Evolutionary conservation across 805 yeast genomes (phyloP).

Genomic region (Saturnispora halmiae): DNA sequence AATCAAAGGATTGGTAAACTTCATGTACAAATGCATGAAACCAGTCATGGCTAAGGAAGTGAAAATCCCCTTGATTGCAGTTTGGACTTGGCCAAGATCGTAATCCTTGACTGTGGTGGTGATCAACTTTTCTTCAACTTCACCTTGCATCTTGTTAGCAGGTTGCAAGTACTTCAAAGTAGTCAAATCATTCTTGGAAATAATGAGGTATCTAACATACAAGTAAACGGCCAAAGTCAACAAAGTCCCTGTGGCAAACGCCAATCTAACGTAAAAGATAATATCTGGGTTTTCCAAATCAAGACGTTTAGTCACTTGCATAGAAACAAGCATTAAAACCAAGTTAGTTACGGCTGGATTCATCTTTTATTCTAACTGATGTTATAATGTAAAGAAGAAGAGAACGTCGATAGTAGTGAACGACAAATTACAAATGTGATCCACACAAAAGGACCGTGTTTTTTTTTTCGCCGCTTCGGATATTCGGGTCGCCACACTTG

Average conservation of each 20-base stretch:
- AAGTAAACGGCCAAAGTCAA: constrained; percentile 60
- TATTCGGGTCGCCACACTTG: not conserved
- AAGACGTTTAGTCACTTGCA: constrained; percentile 85
- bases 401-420: not conserved
- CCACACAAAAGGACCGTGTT: too few species aligned
- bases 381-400: not conserved
- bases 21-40: constrained; percentile 95
- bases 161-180: constrained; percentile 87
- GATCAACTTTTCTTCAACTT: constrained; percentile 60
- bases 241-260: constrained; percentile 58
- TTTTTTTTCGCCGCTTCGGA: not conserved
- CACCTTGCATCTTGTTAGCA: constrained; percentile 70
- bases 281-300: constrained; percentile 79
- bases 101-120: constrained; percentile 92
- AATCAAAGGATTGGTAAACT: constrained; percentile 92
- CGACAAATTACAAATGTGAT: too few species aligned
- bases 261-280: constrained; percentile 64
- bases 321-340: constrained; percentile 87
- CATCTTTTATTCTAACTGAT: constrained; percentile 37
- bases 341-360: constrained; percentile 84
- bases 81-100: constrained; percentile 78
- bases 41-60: constrained; percentile 95
- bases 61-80: constrained; percentile 72
- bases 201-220: constrained; percentile 50
- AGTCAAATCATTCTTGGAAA: constrained; percentile 77